Base-by-base conservation (phyloP, 768 basidiomycete genomes). In the Lentinus brumalis region DNA sequence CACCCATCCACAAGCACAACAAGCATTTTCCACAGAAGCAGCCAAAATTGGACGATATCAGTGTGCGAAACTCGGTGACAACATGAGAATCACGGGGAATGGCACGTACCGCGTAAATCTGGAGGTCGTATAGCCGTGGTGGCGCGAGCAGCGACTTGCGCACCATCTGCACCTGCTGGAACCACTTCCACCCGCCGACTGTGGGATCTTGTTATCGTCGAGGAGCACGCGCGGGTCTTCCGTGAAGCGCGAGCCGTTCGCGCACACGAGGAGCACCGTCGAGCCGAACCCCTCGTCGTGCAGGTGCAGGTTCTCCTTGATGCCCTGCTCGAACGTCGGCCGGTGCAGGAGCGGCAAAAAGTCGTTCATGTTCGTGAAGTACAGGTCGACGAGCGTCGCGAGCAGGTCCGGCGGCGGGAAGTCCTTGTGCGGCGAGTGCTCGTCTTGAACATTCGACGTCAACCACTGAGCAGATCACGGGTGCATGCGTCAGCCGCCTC, bases 101-200 rank as follows among this genome's bases (percentile, higher is more conserved):
- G 49, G 9, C 32, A 54, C 82, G 59, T 69, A 87, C 86, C 67
- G 80, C 79, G 67, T 85, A 86, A 21, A 79, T 79, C 69, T 96
- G 92, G 26, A 96, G 74, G 66, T 92, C 90, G 68, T 85, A 85
- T 54, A 94, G 67, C 5, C 80, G 76, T 2, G 88, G 83, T 12
- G 81, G 79, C 0, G 83, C 77, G 18, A 88, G 77, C 38, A 90
- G 73, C 0, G 79, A 80, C 69, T 82, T 83, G 60, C 84, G 80
- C 55, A 87, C 78, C 60, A 84, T 78, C 54, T 87, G 82, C 5
- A 91, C 82, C 70, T 89, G 86, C 26, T 75, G 72, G 52, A 79
- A 75, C 79, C 84, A 81, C 74, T 81, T 77, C 82, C 78, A 81
- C 2, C 74, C 5, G 73, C 70, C 5, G 76, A 77, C 62, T 79